Base-by-base conservation (phyloP, 176 grass and related monocot genomes). In the Chrysopogon serrulatus region DNA sequence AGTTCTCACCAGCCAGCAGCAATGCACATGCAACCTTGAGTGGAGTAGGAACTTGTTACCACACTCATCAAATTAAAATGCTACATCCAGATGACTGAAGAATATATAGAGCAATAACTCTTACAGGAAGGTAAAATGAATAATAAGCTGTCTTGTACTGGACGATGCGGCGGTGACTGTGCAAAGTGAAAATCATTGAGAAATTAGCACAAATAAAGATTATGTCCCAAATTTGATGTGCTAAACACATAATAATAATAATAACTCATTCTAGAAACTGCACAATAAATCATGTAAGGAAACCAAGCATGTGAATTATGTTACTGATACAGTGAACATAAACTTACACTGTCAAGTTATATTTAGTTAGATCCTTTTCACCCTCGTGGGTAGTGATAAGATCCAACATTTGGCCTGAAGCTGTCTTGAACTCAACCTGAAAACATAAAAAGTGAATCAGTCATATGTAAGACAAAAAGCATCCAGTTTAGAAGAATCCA, bases 71-170 rank as follows among this genome's bases (percentile, higher is more conserved):
- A 77, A 41, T 48, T 71, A 4, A 5, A 79, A 34, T 9, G 17
- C 65, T 49, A 8, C 57, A 24, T 79, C 26, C 15, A 68, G 17
- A 68, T 21, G 31, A n/a, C 5, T 23, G 31, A 67, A 33, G 11
- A 66, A 59, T 3, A 48, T 40, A 47, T 37, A 64, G 30, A 66
- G 41, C 49, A 32, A 4, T 48, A 61, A 68, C 39, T 10, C 86
- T 92, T 94, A 96, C 96, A 11, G 96, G 93, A 82, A 99, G 93
- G 66, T 99, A 99, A 74, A 99, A 99, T 78, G 96, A 99, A 83
- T 99, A 99, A 76, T 96, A 99, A 12, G 96, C 86, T 53, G 96
- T 99, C 89, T 99, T 99, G 85, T 99, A 96, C 42, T 99, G 91
- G 76, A 96, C 96, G 24, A 99, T 99, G 65, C 93, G 93, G 15